These are phyloP conservation scores for Penicillium arizonense DNA, from an alignment of 495 filamentous ascomycete genomes.

Conservation along the genomic window DNA sequence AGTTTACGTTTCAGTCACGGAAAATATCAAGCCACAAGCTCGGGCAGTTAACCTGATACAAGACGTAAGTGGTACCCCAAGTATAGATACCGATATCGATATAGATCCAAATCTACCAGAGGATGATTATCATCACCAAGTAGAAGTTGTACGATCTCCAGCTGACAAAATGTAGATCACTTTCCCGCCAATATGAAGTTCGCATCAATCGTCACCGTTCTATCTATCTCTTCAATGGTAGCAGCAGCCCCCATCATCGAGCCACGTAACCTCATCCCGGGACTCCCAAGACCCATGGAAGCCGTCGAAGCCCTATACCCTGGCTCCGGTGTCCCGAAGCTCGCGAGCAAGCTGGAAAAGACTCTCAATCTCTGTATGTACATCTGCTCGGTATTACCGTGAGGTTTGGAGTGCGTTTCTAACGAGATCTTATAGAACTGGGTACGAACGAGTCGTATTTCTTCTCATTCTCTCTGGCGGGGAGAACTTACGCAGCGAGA, in stretches of 20 bases:
- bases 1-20: too few species aligned
- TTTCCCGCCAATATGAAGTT: conserved; percentile 10
- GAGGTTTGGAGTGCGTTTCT: too few species aligned
- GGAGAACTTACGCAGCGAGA: too few species aligned
- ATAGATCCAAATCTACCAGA: neutral
- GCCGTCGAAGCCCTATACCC: conserved; percentile 16
- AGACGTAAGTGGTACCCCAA: neutral
- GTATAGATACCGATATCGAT: neutral
- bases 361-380: conserved; percentile 13
- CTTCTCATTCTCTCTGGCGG: too few species aligned
- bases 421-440: too few species aligned
- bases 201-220: conserved; percentile 11
- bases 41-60: too few species aligned
- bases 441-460: too few species aligned
- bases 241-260: conserved; percentile 10
- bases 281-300: conserved; percentile 16
- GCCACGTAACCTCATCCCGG: conserved; percentile 12
- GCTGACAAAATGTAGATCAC: neutral
- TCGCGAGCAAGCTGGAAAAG: conserved; percentile 12
- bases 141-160: neutral
- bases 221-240: conserved; percentile 10
- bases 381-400: too few species aligned
- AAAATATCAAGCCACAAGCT: neutral
- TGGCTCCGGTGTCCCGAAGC: conserved; percentile 12
- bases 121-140: neutral